Base-by-base conservation (phyloP, 805 yeast species). In the Soucietia sequanensis region DNA sequence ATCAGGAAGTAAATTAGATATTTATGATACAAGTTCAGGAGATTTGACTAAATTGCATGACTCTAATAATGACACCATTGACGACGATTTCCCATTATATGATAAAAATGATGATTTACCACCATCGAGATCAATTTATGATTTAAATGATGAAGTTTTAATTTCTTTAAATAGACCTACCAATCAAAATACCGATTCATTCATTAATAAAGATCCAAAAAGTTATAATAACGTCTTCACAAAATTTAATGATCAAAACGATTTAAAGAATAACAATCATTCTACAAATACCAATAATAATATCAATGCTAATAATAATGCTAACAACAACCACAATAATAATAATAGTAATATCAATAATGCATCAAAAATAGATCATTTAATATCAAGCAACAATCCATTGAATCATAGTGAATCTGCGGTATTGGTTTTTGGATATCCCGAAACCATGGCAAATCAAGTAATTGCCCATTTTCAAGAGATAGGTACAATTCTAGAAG, bases 341-440 rank as follows among this genome's bases (percentile, higher is more conserved):
- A 31, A 19, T 1, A 31, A 35, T 16, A 43, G 39, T 5, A 31
- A 26, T 20, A 23, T 26, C 14, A 15, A 27, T 16, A 14, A 24
- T 7, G 35, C 45, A 13, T 46, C 38, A 5, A 33, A 33, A 3
- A 39, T 37, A 16, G 34, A 33, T 12, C 25, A 38, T 15, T n/a
- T n/a, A n/a, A n/a, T n/a, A n/a, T n/a, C n/a, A n/a, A n/a, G n/a
- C n/a, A 32, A 45, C 28, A 51, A 56, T 38, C 54, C 65, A 10
- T 47, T 61, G 39, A 38, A 45, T 27, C 40, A 55, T 37, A 46
- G 58, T 22, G 88, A 80, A 36, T 70, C 78, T 31, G 84, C 95
- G 0, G 84, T 91, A 1, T 62, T 90, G 19, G 87, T 91, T 3
- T 88, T 84, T 60, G 98, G 98, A 1, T 91, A 87, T 56, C 88